Conservation (phyloP, 768 basidiomycete species). For the Amanita jacksonii region DNA sequence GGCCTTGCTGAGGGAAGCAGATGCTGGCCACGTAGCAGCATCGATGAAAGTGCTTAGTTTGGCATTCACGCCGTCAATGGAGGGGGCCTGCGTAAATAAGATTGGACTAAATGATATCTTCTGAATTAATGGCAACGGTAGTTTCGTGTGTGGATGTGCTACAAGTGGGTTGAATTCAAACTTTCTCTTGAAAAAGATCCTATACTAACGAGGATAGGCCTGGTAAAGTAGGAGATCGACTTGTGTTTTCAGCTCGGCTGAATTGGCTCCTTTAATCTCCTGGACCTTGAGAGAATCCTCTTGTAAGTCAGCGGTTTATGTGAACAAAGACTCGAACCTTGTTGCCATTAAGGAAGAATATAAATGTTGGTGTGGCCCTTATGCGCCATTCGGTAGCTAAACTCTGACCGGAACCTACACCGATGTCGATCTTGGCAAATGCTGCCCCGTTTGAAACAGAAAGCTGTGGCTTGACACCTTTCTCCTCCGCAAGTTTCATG, state of each 20-base stretch:
- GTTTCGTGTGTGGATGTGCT: slow-evolving; percentile 70
- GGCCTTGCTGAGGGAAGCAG: slow-evolving; percentile 18
- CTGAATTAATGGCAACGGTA: slow-evolving; percentile 51
- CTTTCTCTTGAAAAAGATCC: too few species aligned
- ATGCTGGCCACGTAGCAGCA: slow-evolving; percentile 25
- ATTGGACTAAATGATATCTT: slow-evolving; percentile 66
- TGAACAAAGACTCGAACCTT: slow-evolving; percentile 37
- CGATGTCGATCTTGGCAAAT: slow-evolving; percentile 81
- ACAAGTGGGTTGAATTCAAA: too few species aligned
- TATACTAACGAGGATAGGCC: slow-evolving; percentile 77
- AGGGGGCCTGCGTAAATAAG: slow-evolving; percentile 62
- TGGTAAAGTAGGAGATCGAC: slow-evolving; percentile 66
- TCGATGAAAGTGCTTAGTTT: slow-evolving; percentile 64
- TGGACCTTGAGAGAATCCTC: slow-evolving; percentile 32
- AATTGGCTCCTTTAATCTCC: slow-evolving; percentile 67
- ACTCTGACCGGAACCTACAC: slow-evolving; percentile 49
- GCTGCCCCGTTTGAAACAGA: slow-evolving; percentile 40
- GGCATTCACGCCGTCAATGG: slow-evolving; percentile 48
- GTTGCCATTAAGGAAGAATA: slow-evolving; percentile 73
- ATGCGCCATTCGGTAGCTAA: slow-evolving; percentile 60
- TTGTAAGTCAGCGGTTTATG: background rate
- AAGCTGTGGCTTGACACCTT: slow-evolving; percentile 22
- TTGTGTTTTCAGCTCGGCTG: slow-evolving; percentile 59
- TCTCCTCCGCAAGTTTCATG: slow-evolving; percentile 63
- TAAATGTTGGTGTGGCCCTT: slow-evolving; percentile 77